Base-by-base conservation (phyloP, 352 stramenopile species). In the Phytophthora chlamydospora region DNA sequence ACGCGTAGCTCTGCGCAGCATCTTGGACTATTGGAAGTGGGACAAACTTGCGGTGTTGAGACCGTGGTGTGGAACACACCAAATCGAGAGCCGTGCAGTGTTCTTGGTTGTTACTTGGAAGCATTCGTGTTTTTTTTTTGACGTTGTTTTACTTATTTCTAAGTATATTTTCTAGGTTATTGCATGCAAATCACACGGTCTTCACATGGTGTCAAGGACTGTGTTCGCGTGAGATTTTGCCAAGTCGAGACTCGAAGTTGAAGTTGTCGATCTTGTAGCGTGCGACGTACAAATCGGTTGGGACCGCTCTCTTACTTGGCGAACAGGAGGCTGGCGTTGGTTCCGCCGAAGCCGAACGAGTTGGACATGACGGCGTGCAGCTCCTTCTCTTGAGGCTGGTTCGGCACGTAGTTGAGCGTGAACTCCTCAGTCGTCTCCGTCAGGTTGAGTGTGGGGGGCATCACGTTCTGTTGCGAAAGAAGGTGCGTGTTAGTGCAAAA, bases 311-410 rank as follows among this genome's bases (percentile, higher is more conserved):
- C 13, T 6, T 62, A 89, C 64, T 85, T 89, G 38, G 77, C 64
- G 44, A 92, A 92, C 46, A 76, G 82, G 8, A 92, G 60, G 50
- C 73, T 88, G 21, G 81, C 86, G 83, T 99, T 99, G 16, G 94
- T 98, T 31, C 97, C 97, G 42, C 96, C 96, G 75, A 99, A 99
- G 10, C 96, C 97, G 80, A 98, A 99, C 21, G 92, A 98, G 69
- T 98, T 99, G n/a, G 78, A 92, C 36, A 98, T 67, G 7, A 93
- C 90, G 14, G 81, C 74, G 19, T 83, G 61, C 11, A 97, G 50
- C 16, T 87, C 57, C 43, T 85, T 80, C 58, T 93, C 73, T 40
- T 89, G 78, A 5, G 76, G 72, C 13, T 66, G 45, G 24, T 78
- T 74, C 11, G 73, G 64, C 29, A 92, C 85, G 67, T 96, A 91